Conservation (phyloP, 345 rosid genomes). For the Dimocarpus longan region DNA sequence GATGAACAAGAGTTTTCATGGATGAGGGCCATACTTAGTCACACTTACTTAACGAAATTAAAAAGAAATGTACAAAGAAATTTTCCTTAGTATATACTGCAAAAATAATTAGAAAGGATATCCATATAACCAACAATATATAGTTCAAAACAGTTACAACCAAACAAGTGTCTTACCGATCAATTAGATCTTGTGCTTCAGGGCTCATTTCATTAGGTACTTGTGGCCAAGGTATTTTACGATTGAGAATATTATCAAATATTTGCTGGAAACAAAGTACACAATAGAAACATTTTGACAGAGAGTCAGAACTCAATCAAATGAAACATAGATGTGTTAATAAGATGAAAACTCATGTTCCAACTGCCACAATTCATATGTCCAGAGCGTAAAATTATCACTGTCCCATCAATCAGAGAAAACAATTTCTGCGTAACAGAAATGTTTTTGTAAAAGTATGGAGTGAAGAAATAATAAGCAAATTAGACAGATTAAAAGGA, state of each 20-base stretch:
- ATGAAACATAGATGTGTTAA: not conserved
- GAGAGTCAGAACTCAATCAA: conserved; percentile 6
- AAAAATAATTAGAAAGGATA: not conserved
- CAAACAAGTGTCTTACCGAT: conserved; percentile 57
- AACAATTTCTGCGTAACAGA: not conserved
- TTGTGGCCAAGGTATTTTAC: conserved; percentile 95
- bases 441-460: not conserved
- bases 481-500: not conserved
- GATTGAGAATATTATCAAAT: conserved; percentile 97
- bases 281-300: conserved; percentile 19
- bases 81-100: not conserved
- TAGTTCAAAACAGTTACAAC: not conserved
- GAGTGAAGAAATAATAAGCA: not conserved
- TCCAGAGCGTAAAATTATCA: not conserved
- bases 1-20: not conserved
- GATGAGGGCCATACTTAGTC: not conserved
- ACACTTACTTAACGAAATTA: not conserved
- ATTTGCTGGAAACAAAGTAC: conserved; percentile 64
- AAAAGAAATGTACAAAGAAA: not conserved
- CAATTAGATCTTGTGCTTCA: conserved; percentile 85
- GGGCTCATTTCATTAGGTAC: conserved; percentile 83
- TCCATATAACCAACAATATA: not conserved
- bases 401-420: not conserved
- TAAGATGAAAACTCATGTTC: not conserved
- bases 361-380: not conserved